phyloP scores from a whole-genome alignment of 345 rosid species.

The Corchorus capsularis region DNA sequence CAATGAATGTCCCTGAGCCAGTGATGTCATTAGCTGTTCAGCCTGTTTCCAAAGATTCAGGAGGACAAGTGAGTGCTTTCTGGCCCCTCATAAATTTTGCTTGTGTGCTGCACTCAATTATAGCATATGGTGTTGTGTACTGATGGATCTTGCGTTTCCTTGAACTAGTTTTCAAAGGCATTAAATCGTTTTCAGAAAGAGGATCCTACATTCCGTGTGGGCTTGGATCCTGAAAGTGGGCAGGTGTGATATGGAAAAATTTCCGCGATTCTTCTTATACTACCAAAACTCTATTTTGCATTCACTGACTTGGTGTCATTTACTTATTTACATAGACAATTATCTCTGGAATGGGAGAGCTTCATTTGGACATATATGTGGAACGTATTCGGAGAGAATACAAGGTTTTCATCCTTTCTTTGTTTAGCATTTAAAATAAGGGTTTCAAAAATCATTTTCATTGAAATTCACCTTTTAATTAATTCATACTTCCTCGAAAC shows the following conservation, averaged over 20 bases:
- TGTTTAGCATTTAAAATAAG: conserved; percentile 7
- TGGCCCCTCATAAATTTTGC: not conserved
- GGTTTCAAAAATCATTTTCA: not conserved
- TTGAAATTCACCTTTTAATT: not conserved
- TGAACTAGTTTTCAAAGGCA: conserved; percentile 89
- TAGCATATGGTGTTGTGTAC: conserved; percentile 10
- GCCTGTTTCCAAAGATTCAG: conserved; percentile 93
- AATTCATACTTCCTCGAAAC: conserved; percentile 15
- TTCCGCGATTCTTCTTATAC: not conserved
- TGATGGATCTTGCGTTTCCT: conserved; percentile 9
- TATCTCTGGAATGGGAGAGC: conserved; percentile 99
- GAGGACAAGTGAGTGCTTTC: conserved; percentile 82
- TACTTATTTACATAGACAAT: conserved; percentile 63
- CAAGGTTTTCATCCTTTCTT: conserved; percentile 50
- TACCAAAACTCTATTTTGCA: not conserved
- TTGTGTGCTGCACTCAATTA: not conserved
- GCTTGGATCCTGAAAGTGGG: conserved; percentile 96
- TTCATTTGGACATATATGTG: conserved; percentile 94
- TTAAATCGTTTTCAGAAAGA: conserved; percentile 92
- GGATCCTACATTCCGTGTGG: conserved; percentile 98
- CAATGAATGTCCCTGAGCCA: conserved; percentile 99
- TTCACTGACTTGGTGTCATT: conserved; percentile 8
- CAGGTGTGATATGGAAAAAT: conserved; percentile 55
- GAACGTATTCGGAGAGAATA: conserved; percentile 95
- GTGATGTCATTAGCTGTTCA: conserved; percentile 98